phyloP scores from a whole-genome alignment of 129 eudicot genomes.

The Oenanthe sinensis region DNA sequence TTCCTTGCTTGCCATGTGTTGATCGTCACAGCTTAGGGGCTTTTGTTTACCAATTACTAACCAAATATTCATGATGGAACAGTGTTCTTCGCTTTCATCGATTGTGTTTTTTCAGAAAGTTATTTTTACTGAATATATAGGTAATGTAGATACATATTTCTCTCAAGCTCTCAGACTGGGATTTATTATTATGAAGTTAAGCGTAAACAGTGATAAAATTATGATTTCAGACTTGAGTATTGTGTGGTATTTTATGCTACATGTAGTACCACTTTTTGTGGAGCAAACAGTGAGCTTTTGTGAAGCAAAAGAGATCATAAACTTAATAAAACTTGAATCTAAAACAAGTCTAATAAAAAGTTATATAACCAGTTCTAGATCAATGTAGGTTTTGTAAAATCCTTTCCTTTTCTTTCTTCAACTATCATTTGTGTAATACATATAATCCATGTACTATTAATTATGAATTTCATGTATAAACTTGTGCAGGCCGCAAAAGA shows the following conservation, averaged over 20 bases:
- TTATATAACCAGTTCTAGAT: no score
- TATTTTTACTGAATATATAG: neutral
- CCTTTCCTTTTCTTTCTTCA: no score
- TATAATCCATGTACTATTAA: neutral
- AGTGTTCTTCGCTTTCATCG: neutral
- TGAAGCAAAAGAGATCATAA: neutral
- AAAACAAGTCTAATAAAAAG: neutral
- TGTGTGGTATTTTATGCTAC: neutral
- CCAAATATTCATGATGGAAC: neutral
- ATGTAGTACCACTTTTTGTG: neutral
- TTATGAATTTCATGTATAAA: neutral
- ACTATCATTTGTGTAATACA: neutral
- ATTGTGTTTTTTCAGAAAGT: neutral
- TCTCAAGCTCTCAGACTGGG: neutral
- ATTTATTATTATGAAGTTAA: neutral
- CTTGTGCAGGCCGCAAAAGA: constrained; percentile 54
- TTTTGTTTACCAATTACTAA: neutral
- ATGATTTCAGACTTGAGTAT: neutral
- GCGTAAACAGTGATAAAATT: neutral
- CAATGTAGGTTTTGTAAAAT: neutral
- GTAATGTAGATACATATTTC: neutral
- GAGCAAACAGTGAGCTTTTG: neutral
- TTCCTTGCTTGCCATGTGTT: neutral
- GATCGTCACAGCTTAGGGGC: neutral
- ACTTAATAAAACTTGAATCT: neutral